A percentile compares a stretch with the other conserved stretches of the same genome.
These are phyloP conservation scores for Lactarius trivialis DNA, from an alignment of 768 basidiomycete genomes.

Conservation along the genomic window DNA sequence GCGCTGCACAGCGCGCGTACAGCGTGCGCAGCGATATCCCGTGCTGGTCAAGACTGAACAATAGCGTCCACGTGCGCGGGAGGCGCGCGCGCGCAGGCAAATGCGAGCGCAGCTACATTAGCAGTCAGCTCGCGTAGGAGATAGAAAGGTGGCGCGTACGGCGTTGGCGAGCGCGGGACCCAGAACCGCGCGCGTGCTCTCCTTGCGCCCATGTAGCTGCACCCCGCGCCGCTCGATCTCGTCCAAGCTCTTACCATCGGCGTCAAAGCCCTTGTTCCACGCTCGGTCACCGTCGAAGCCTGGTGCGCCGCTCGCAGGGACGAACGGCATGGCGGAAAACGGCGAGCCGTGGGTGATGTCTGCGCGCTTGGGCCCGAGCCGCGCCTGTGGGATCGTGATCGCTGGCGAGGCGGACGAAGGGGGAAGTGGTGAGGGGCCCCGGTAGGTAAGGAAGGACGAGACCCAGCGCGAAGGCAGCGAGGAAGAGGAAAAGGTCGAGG, in stretches of 20 bases:
- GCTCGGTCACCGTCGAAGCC: conserved; percentile 61
- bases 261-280: conserved; percentile 63
- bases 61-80: conserved; percentile 62
- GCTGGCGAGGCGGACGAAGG: background rate
- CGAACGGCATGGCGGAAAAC: conserved; percentile 41
- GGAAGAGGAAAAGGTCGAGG: conserved; percentile 37
- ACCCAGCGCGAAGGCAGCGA: conserved; percentile 46
- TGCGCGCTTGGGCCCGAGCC: conserved; percentile 7
- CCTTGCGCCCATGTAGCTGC: conserved; percentile 49
- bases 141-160: conserved; percentile 36
- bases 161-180: conserved; percentile 47
- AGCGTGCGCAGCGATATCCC: conserved; percentile 89
- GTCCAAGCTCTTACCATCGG: conserved; percentile 27
- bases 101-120: conserved; percentile 55
- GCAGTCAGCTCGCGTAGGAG: background rate
- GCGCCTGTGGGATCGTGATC: conserved; percentile 10
- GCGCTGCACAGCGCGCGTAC: conserved; percentile 55
- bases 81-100: conserved; percentile 72
- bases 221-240: conserved; percentile 36
- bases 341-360: conserved; percentile 43
- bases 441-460: conserved; percentile 38
- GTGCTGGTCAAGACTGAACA: conserved; percentile 92
- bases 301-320: conserved; percentile 59
- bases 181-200: conserved; percentile 48
- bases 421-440: conserved; percentile 11